These are phyloP conservation scores for Russula abietina DNA, from an alignment of 768 basidiomycete genomes.

Conservation along the genomic window DNA sequence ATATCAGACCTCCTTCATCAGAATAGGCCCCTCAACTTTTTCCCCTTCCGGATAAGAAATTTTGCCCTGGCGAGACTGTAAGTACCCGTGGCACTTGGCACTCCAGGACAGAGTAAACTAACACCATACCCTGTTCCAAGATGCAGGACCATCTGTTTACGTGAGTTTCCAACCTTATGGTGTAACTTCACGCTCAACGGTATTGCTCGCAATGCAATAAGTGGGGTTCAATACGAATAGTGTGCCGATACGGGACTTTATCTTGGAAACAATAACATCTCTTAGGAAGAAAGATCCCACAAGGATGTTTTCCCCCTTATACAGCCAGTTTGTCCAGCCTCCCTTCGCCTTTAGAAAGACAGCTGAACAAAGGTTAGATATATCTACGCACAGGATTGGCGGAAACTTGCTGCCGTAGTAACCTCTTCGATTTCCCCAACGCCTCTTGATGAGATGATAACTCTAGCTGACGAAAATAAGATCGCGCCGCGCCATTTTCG, in stretches of 20 bases:
- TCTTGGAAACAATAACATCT: slow-evolving; percentile 3
- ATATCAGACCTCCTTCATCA: slow-evolving; percentile 6
- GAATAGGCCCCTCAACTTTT: slow-evolving; percentile 1
- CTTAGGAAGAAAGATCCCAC: slow-evolving; percentile 7
- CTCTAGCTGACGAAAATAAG: slow-evolving; percentile 1
- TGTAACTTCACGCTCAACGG: neutral
- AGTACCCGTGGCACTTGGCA: neutral
- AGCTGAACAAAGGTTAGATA: slow-evolving; percentile 8
- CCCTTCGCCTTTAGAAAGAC: neutral
- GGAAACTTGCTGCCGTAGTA: neutral
- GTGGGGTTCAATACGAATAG: slow-evolving; percentile 7
- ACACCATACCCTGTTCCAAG: neutral
- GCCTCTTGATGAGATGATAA: slow-evolving; percentile 19
- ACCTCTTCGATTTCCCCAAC: slow-evolving; percentile 14
- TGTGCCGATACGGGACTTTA: neutral
- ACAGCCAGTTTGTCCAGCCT: neutral
- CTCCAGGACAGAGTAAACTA: neutral
- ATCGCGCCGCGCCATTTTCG: neutral
- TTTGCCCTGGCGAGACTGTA: slow-evolving; percentile 14
- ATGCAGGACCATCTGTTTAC: slow-evolving; percentile 12
- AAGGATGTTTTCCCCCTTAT: slow-evolving; percentile 5
- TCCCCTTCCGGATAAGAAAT: slow-evolving; percentile 4
- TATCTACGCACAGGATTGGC: slow-evolving; percentile 10
- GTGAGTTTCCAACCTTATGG: neutral
- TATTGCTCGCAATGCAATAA: neutral